phyloP scores from a whole-genome alignment of 148 eudicot species.

The Pharnaceum exiguum region DNA sequence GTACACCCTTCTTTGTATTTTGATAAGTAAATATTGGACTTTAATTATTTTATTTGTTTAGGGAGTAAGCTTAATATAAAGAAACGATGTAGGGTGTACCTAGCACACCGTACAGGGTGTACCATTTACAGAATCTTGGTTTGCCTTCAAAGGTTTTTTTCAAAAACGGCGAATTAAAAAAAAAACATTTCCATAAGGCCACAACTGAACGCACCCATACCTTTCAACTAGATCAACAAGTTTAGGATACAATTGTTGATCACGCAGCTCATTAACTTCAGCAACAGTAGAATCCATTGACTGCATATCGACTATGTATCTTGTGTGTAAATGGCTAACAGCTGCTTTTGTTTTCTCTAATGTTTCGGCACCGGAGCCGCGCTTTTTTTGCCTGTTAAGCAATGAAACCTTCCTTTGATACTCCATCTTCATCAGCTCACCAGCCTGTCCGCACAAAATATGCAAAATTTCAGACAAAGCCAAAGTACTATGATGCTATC shows the following conservation, averaged over 20 bases:
- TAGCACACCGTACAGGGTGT: too few species aligned
- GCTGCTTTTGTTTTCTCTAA: conserved; percentile 97
- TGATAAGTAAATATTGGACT: too few species aligned
- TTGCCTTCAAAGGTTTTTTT: too few species aligned
- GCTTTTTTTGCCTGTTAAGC: conserved; percentile 82
- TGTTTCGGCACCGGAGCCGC: conserved; percentile 65
- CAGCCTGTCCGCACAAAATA: conserved; percentile 46
- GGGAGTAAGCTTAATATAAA: too few species aligned
- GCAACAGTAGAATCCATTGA: conserved; percentile 93
- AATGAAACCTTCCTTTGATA: conserved; percentile 79
- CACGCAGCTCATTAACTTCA: conserved; percentile 90
- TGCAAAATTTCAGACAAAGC: not conserved
- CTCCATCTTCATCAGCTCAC: conserved; percentile 90
- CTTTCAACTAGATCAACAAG: conserved; percentile 78
- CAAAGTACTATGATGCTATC: not conserved
- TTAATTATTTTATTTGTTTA: too few species aligned
- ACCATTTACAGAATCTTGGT: too few species aligned
- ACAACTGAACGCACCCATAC: too few species aligned
- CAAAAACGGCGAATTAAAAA: too few species aligned
- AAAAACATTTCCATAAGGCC: too few species aligned
- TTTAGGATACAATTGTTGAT: conserved; percentile 87
- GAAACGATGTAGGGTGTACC: too few species aligned
- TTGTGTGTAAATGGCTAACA: conserved; percentile 94
- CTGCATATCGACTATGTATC: conserved; percentile 98
- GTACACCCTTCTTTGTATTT: too few species aligned